Base-by-base conservation (phyloP, 257 asterid genomes). In the Plantago ovata region DNA sequence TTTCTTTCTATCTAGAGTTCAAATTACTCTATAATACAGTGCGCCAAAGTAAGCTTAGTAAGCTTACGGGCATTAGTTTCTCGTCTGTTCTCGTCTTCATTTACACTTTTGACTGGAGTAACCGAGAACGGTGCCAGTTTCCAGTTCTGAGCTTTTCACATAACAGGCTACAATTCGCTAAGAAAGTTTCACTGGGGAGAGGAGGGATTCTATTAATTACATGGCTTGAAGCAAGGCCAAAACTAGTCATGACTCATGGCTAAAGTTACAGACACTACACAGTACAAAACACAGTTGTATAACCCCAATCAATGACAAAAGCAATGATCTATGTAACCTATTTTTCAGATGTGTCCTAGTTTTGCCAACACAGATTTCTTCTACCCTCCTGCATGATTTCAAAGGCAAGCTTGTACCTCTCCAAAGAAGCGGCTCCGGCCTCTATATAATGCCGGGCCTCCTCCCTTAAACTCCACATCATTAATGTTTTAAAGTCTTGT, bases 381-480 rank as follows among this genome's bases (percentile, higher is more conserved):
- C 94, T 75, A 55, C 98, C 98, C 73, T 87, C 96, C 81, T 91
- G 94, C 92, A 91, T 67, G 64, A 83, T 81, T 79, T 92, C 98
- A 19, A 92, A 92, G 0, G 98, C 98, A 20, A 85, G 82, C 66
- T 85, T 92, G 69, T 80, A 80, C 67, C 94, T 77, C 50, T 88
- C 96, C 61, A 84, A 71, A 10, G 95, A 85, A 4, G 81, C 70
- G 2, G 95, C 80, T 11, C 94, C 96, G 10, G 95, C 93, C 65
- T 92, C 93, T 3, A 92, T 74, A 55, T 72, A 91, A 61, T 81
- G 83, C 46, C 68, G 69, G 7, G 98, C 84, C 79, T 92, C 98
- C 73, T 92, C 95, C 36, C 98, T 73, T 62, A 92, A 71, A 75
- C 95, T 85, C 96, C 98, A 92, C 67, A 72, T 0, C 96, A 92